A percentile compares a stretch with the other conserved stretches of the same genome.
These are phyloP conservation scores for Lactarius hengduanensis DNA, from an alignment of 768 basidiomycete species.

Conservation along the genomic window DNA sequence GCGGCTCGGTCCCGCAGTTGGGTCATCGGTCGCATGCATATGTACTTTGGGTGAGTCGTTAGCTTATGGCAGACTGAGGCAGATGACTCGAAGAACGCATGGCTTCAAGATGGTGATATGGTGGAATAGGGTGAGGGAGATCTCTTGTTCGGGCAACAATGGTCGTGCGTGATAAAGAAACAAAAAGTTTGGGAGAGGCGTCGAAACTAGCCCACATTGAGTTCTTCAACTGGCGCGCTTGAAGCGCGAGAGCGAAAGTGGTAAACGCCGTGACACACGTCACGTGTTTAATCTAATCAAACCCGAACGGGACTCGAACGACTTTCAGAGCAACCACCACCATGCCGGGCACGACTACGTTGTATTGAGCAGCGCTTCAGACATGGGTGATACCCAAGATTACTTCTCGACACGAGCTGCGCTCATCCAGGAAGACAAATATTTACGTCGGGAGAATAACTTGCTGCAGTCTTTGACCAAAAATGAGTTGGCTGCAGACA, in stretches of 20 bases:
- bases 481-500: constrained; percentile 55
- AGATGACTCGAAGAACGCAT: background rate
- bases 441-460: constrained; percentile 31
- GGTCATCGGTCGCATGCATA: background rate
- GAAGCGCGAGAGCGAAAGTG: too few relatives aligned
- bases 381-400: constrained; percentile 17
- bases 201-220: background rate
- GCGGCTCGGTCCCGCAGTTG: background rate
- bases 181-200: background rate
- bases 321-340: too few relatives aligned
- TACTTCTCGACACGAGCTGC: constrained; percentile 31
- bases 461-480: constrained; percentile 30
- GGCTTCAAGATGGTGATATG: background rate
- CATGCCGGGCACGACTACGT: too few relatives aligned
- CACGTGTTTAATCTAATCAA: too few relatives aligned
- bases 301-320: too few relatives aligned
- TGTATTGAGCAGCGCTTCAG: too few relatives aligned
- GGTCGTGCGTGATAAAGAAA: background rate
- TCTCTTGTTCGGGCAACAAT: background rate
- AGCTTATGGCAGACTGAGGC: background rate
- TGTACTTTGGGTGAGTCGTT: too few relatives aligned
- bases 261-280: too few relatives aligned
- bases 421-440: constrained; percentile 34
- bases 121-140: background rate
- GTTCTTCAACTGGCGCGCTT: too few relatives aligned